Evolutionary conservation across 176 grass and related monocot species (phyloP), one percentile per base, ranked within the genome.

Genomic region (Poa annua): DNA sequence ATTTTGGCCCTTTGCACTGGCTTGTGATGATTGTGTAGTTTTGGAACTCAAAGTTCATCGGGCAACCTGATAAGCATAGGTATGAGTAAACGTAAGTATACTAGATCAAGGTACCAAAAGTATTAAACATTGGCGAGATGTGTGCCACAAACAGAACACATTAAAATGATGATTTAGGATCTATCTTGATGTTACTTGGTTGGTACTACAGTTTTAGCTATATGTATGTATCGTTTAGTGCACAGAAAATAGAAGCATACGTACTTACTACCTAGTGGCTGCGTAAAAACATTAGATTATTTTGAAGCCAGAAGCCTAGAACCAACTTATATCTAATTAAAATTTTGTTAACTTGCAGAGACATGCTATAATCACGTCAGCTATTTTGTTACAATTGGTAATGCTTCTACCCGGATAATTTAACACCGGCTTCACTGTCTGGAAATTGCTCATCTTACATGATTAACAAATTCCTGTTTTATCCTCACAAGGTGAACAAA

Each of bases 1-100:
- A 93, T 34, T 77, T 54, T 48, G 94, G 94, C 50, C 88, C 94
- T 88, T 96, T 96, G 90, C 94, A 96, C 76, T 84, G 86, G 86
- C 86, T 83, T 60, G 81, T 91, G 66, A 96, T 89, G 74, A 89
- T 83, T 22, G 94, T 93, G 81, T 96, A 96, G 68, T 96, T 91
- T 44, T 85, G 77, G 52, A 91, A 85, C 64, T 96, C 94, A 20
- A 96, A 96, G 50, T 50, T 85, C 52, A 89, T 57, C 39, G 91
- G 80, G 36, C 94, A 96, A 77, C 15, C 94, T 96, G 84, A 70
- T 56, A 84, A 32, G 22, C 8, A 74, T 12, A 68, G 7, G 51
- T 9, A 86, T 35, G 25, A 77, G 61, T 22, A 57, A 47, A 78
- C 61, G 75, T 3, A 33, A 66, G 51, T 42, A 62, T 70, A 48